Percentiles rank a stretch among this genome's conserved stretches.
phyloP scores from a whole-genome alignment of 352 stramenopile species.

The Globisporangium uncinulatum region DNA sequence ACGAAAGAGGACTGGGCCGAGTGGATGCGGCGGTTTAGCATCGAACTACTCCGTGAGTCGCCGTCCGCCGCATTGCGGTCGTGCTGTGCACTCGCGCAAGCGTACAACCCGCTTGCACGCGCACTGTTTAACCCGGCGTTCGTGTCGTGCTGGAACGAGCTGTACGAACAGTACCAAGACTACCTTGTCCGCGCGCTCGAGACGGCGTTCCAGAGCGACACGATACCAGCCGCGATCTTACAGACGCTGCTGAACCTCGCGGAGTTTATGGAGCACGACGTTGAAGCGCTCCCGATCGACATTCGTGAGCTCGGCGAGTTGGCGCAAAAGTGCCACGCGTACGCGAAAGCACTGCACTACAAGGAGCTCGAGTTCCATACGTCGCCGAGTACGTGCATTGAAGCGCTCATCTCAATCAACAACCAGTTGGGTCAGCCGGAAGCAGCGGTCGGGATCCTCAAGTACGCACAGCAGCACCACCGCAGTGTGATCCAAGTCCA shows the following conservation, averaged over 20 bases:
- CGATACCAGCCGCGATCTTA: constrained; percentile 94
- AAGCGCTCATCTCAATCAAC: constrained; percentile 98
- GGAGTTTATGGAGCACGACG: constrained; percentile 99
- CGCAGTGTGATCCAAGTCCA: constrained; percentile 84
- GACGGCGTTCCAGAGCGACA: constrained; percentile 90
- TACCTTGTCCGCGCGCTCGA: constrained; percentile 93
- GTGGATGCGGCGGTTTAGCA: constrained; percentile 96
- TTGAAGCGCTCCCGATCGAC: constrained; percentile 94
- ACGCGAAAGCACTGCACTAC: constrained; percentile 95
- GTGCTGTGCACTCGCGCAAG: constrained; percentile 92
- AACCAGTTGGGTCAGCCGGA: constrained; percentile 96
- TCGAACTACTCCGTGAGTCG: constrained; percentile 96
- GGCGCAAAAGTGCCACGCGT: constrained; percentile 94
- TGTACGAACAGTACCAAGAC: constrained; percentile 92
- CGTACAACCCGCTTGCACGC: constrained; percentile 94
- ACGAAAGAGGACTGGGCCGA: constrained; percentile 95
- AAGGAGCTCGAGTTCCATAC: constrained; percentile 97
- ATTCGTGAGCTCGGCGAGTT: constrained; percentile 94
- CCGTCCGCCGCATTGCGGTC: constrained; percentile 92
- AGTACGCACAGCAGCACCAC: constrained; percentile 86
- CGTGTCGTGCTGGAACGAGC: constrained; percentile 97
- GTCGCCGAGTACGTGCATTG: constrained; percentile 93
- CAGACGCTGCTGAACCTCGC: constrained; percentile 96
- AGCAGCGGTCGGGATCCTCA: constrained; percentile 96
- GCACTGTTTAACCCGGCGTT: constrained; percentile 98